Evolutionary conservation across 257 asterid species (phyloP).

Genomic region (Apocynum venetum): DNA sequence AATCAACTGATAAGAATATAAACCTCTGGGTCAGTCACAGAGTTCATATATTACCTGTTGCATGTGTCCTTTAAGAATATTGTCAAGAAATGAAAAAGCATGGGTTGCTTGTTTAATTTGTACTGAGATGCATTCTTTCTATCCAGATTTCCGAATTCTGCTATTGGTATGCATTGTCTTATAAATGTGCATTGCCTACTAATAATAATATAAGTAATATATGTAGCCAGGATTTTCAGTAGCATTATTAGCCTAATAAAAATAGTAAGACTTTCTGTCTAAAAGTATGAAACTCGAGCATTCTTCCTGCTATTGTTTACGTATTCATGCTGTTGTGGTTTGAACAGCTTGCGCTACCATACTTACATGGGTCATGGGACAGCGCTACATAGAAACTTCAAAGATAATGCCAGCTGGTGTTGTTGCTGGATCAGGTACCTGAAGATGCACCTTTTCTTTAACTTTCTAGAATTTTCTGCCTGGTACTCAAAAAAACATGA

Average conservation of each 20-base stretch:
- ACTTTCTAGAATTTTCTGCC: not conserved
- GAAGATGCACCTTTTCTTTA: not conserved
- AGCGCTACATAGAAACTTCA: conserved; percentile 68
- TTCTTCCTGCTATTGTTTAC: not conserved
- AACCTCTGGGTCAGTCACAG: not conserved
- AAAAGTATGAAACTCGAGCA: not conserved
- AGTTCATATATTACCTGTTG: not conserved
- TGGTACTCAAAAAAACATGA: no score
- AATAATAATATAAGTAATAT: not conserved
- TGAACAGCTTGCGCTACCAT: conserved; percentile 63
- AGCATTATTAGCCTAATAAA: not conserved
- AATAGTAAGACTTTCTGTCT: not conserved
- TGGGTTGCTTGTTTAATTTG: not conserved
- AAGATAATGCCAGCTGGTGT: conserved; percentile 97
- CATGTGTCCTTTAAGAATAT: not conserved
- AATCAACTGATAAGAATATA: not conserved
- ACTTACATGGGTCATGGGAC: conserved; percentile 78
- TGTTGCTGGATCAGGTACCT: conserved; percentile 90
- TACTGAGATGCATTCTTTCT: not conserved
- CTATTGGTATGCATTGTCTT: no score
- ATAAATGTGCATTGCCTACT: not conserved
- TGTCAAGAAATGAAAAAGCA: not conserved
- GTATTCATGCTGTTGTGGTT: conserved; percentile 1
- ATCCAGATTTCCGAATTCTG: not conserved
- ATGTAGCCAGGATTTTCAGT: not conserved